Evolutionary conservation across 106 monocot species (phyloP), one percentile per base, ranked within the genome.

Genomic region (Dendrobium huoshanense): DNA sequence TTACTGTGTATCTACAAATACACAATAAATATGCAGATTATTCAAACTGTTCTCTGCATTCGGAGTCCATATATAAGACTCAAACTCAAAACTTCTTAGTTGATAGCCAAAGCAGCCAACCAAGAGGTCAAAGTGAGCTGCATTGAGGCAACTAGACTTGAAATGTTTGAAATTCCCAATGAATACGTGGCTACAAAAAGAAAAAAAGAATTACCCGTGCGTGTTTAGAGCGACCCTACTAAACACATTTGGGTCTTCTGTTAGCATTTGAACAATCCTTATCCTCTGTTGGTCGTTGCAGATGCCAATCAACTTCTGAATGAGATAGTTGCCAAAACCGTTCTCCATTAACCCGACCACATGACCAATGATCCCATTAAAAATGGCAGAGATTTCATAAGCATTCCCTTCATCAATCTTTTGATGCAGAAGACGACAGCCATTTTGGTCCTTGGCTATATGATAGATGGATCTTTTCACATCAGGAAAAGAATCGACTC

Each of bases 301-400:
- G 9, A 87, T 79, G 15, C 90, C 89, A 19, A 96, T 67, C 41
- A 96, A 15, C 84, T 94, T 94, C 86, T 96, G 96, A 82, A 93
- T 84, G 20, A 96, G 88, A 83, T 96, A 96, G 77, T 96, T 96
- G 10, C 84, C 96, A 86, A 89, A 96, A 7, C 85, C 82, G 70
- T 92, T 83, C 42, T 82, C 82, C 96, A 94, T 92, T 25, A 96
- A 85, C 75, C 93, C 96, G 8, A 43, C 70, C 2, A 87, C 75
- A 83, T 94, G 88, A 48, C 79, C 80, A 7, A 93, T 83, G 20
- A 94, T 81, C 64, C 87, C 93, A 75, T 86, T 73, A 77, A 94
- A 91, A 73, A 96, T 87, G 72, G 80, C 37, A 58, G 90, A 87
- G 19, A 90, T 84, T 18, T 88, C 79, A 37, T 84, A n/a, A 49